Evolutionary conservation across 2,329 filamentous ascomycete genomes (phyloP).

Genomic region (Aspergillus tamarii): DNA sequence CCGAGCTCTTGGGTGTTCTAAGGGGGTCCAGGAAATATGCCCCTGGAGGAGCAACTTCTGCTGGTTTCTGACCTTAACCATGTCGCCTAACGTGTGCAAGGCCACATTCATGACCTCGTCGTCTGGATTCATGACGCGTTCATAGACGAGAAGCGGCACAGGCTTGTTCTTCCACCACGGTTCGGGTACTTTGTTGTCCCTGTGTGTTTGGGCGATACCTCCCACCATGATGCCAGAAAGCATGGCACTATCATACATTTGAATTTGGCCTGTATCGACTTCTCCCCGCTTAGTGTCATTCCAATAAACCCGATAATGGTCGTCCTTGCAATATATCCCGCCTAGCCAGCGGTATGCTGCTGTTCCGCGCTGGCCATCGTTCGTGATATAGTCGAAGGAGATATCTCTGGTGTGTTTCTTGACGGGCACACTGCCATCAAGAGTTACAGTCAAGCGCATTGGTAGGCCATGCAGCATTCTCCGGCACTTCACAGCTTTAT

Average conservation of each 20-base stretch:
- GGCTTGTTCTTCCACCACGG: slow-evolving; percentile 26
- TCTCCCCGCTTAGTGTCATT: slow-evolving; percentile 33
- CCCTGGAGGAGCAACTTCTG: slow-evolving; percentile 13
- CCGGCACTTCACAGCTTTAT: slow-evolving; percentile 21
- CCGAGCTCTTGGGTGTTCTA: not conserved
- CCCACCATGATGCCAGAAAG: slow-evolving; percentile 33
- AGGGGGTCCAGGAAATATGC: slow-evolving; percentile 12
- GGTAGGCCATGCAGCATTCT: slow-evolving; percentile 29
- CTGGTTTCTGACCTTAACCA: slow-evolving; percentile 9
- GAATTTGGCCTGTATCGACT: slow-evolving; percentile 21
- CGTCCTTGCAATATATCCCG: slow-evolving; percentile 34
- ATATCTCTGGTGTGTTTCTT: slow-evolving; percentile 32
- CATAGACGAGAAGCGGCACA: slow-evolving; percentile 39
- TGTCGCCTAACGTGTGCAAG: slow-evolving; percentile 14
- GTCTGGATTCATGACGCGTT: slow-evolving; percentile 34
- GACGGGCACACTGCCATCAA: slow-evolving; percentile 16
- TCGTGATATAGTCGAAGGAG: slow-evolving; percentile 27
- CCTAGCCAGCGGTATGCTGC: slow-evolving; percentile 44
- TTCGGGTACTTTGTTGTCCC: slow-evolving; percentile 28
- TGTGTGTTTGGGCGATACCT: slow-evolving; percentile 19
- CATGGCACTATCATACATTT: slow-evolving; percentile 36
- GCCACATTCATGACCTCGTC: slow-evolving; percentile 22
- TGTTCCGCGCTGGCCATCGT: slow-evolving; percentile 11
- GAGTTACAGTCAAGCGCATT: slow-evolving; percentile 33
- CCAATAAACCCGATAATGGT: slow-evolving; percentile 36